These are phyloP conservation scores for Oryza nivara DNA, from an alignment of 176 grass and related monocot genomes.

Conservation along the genomic window DNA sequence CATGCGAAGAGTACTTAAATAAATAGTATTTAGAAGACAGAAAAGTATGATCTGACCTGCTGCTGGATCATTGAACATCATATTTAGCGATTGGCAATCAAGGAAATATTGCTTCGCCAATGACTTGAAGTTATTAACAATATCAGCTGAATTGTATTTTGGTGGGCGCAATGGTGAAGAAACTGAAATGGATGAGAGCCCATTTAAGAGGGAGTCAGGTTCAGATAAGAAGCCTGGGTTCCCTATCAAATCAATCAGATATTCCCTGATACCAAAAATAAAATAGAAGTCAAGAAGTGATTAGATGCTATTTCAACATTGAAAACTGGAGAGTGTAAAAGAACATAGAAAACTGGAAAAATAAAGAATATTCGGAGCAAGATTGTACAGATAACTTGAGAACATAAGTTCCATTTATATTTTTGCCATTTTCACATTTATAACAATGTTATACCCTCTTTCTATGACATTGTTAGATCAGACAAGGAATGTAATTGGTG, in stretches of 20 bases:
- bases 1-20: background rate
- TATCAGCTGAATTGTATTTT: slow-evolving; percentile 50
- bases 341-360: background rate
- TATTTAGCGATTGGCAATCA: slow-evolving; percentile 74
- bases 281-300: slow-evolving; percentile 11
- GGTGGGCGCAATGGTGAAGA: slow-evolving; percentile 72
- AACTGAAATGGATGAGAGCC: slow-evolving; percentile 62
- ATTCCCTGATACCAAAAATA: slow-evolving; percentile 66
- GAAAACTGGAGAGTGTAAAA: background rate
- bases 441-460: background rate
- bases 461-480: background rate
- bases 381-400: slow-evolving; percentile 10
- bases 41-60: slow-evolving; percentile 33
- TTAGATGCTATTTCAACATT: background rate
- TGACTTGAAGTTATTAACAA: slow-evolving; percentile 64
- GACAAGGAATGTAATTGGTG: background rate
- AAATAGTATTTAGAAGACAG: background rate
- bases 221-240: slow-evolving; percentile 69
- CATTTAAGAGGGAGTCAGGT: slow-evolving; percentile 84
- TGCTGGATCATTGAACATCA: slow-evolving; percentile 65
- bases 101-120: slow-evolving; percentile 73
- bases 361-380: slow-evolving; percentile 7
- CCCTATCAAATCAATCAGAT: slow-evolving; percentile 71
- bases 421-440: background rate
- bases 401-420: slow-evolving; percentile 1